Percentiles rank a stretch among this genome's conserved stretches.
Evolutionary conservation across 768 basidiomycete genomes (phyloP).

Genomic region (Lactarius hengduanensis): DNA sequence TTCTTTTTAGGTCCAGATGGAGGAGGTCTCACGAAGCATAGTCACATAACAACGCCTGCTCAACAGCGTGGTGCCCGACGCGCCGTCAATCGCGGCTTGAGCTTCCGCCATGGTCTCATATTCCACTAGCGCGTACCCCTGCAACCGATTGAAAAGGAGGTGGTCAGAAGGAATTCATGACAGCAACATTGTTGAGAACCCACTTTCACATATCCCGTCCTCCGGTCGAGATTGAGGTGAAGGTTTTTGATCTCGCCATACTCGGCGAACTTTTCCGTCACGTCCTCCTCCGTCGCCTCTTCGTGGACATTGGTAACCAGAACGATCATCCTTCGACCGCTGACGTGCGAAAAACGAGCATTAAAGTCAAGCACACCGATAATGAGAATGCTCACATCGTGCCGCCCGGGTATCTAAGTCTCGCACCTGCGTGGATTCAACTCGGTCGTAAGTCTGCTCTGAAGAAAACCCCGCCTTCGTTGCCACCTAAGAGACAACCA

Average conservation of each 20-base stretch:
- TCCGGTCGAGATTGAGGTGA: conserved; percentile 92
- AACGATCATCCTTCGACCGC: conserved; percentile 99
- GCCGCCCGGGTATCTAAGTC: conserved; percentile 78
- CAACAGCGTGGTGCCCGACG: conserved; percentile 76
- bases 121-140: conserved; percentile 98
- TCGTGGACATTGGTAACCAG: conserved; percentile 96
- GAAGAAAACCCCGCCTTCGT: conserved; percentile 55
- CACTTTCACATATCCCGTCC: conserved; percentile 99
- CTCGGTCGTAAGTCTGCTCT: conserved; percentile 78
- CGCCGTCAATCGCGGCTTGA: conserved; percentile 88
- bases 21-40: conserved; percentile 85
- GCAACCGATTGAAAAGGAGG: conserved; percentile 4
- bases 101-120: conserved; percentile 96
- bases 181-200: conserved; percentile 29
- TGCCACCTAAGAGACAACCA: conserved; percentile 48
- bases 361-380: conserved; percentile 25
- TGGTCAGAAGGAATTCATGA: conserved; percentile 3
- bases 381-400: conserved; percentile 59
- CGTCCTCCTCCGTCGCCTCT: conserved; percentile 96
- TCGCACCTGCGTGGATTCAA: conserved; percentile 57
- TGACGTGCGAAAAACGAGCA: conserved; percentile 35
- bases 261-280: conserved; percentile 94
- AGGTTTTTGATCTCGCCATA: conserved; percentile 98
- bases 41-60: conserved; percentile 85
- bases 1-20: conserved; percentile 81